phyloP scores from a whole-genome alignment of 2,329 filamentous ascomycete genomes.

The Diaporthe vaccinii region DNA sequence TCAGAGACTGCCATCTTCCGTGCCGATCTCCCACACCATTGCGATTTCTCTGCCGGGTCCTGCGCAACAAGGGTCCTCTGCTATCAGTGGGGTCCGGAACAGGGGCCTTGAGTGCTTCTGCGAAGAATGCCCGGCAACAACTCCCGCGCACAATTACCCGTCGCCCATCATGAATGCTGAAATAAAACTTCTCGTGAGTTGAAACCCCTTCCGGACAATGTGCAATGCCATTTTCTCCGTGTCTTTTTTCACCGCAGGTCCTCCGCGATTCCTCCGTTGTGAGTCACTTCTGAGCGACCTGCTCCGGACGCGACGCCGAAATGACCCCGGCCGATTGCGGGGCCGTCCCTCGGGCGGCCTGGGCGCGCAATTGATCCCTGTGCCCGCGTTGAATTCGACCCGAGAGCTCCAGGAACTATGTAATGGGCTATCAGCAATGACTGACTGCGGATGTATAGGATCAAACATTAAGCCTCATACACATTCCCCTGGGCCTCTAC shows the following conservation, averaged over 20 bases:
- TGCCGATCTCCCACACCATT: neutral
- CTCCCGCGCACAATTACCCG: constrained; percentile 12
- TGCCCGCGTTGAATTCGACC: neutral
- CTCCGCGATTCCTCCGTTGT: neutral
- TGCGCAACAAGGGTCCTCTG: constrained; percentile 18
- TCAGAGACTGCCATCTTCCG: neutral
- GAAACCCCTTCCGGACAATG: neutral
- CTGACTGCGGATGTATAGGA: constrained; percentile 71
- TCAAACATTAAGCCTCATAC: constrained; percentile 87
- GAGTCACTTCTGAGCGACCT: neutral
- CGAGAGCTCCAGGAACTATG: neutral
- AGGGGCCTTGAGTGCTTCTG: constrained; percentile 31
- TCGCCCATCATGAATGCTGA: constrained; percentile 66
- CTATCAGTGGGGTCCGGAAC: constrained; percentile 36
- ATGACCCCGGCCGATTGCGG: constrained; percentile 31
- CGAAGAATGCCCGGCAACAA: constrained; percentile 37
- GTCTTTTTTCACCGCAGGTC: neutral
- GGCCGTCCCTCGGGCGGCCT: constrained; percentile 12
- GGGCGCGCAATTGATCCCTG: neutral
- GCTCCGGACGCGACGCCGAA: constrained; percentile 13
- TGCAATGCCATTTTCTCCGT: neutral
- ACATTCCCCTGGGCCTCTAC: constrained; percentile 87
- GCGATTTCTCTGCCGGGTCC: constrained; percentile 25
- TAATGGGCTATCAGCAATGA: neutral
- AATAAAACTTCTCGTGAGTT: constrained; percentile 69